Percentiles rank a stretch among this genome's conserved stretches.
Conservation (phyloP, 306 rosid species). For the Cicer judaicum region DNA sequence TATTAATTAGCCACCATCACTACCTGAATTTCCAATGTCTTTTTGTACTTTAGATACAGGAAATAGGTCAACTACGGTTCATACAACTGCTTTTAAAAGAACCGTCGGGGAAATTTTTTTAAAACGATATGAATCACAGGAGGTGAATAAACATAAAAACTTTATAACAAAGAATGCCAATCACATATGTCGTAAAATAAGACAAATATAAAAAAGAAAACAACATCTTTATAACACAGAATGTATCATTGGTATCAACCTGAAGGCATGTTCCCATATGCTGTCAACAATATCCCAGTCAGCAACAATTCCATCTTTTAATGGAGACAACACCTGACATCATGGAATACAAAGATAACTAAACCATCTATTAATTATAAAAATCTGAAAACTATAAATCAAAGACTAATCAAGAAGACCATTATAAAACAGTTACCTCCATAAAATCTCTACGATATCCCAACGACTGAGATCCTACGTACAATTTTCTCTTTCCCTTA, state of each 20-base stretch:
- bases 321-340: conserved; percentile 75
- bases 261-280: conserved; percentile 99
- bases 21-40: background rate
- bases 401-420: conserved; percentile 23
- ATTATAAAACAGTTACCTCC: conserved; percentile 67
- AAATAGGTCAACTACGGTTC: conserved; percentile 2
- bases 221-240: background rate
- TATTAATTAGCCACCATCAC: background rate
- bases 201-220: conserved; percentile 12
- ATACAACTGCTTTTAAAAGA: conserved; percentile 18
- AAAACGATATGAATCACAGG: background rate
- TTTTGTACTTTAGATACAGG: background rate
- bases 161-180: background rate
- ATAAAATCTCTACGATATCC: conserved; percentile 91
- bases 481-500: conserved; percentile 83
- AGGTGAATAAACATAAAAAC: background rate
- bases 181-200: conserved; percentile 6
- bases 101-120: background rate
- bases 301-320: conserved; percentile 89
- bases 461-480: conserved; percentile 88
- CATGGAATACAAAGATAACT: conserved; percentile 33
- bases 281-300: conserved; percentile 97
- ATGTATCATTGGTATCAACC: conserved; percentile 55
- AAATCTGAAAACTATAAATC: background rate
- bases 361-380: background rate